Percentiles rank a stretch among this genome's conserved stretches.
phyloP scores from a whole-genome alignment of 768 basidiomycete genomes.

The Dictyophora rubrovolvata region DNA sequence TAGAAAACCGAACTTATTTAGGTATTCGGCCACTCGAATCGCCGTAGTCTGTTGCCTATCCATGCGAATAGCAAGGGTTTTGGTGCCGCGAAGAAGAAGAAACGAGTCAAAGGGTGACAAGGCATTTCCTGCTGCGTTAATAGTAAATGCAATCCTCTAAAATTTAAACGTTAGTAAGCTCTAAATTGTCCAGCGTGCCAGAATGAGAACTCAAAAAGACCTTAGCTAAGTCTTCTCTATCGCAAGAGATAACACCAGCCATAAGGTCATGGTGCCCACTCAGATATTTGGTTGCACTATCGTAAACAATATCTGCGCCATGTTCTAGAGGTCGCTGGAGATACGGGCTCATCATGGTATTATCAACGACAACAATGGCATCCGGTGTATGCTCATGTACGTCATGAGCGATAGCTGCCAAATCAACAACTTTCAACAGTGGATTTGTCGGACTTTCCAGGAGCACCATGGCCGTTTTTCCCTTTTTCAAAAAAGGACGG shows the following conservation, averaged over 20 bases:
- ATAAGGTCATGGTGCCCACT: conserved; percentile 98
- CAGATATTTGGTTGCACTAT: conserved; percentile 95
- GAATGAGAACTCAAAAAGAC: conserved; percentile 24
- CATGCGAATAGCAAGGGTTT: conserved; percentile 94
- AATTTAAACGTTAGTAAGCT: conserved; percentile 1
- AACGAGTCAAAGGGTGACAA: conserved; percentile 94
- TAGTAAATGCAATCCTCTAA: conserved; percentile 80
- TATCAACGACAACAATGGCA: conserved; percentile 85
- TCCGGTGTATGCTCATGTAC: conserved; percentile 76
- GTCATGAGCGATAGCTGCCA: conserved; percentile 70
- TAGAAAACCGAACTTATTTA: conserved; percentile 74
- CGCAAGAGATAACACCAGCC: conserved; percentile 92
- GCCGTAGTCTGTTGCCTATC: conserved; percentile 84
- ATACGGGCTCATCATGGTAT: conserved; percentile 99
- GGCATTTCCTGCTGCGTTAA: conserved; percentile 91
- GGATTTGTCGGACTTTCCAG: conserved; percentile 98
- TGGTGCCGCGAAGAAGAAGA: conserved; percentile 88
- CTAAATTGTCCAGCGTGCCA: conserved; percentile 5
- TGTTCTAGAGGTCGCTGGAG: conserved; percentile 90
- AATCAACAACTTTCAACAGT: conserved; percentile 86
- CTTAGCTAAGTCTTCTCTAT: conserved; percentile 84
- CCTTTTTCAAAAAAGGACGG: conserved; percentile 50
- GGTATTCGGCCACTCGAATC: conserved; percentile 75
- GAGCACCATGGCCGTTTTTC: conserved; percentile 87
- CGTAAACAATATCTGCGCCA: conserved; percentile 95